phyloP scores from a whole-genome alignment of 352 stramenopile species.

The Sclerospora graminicola region DNA sequence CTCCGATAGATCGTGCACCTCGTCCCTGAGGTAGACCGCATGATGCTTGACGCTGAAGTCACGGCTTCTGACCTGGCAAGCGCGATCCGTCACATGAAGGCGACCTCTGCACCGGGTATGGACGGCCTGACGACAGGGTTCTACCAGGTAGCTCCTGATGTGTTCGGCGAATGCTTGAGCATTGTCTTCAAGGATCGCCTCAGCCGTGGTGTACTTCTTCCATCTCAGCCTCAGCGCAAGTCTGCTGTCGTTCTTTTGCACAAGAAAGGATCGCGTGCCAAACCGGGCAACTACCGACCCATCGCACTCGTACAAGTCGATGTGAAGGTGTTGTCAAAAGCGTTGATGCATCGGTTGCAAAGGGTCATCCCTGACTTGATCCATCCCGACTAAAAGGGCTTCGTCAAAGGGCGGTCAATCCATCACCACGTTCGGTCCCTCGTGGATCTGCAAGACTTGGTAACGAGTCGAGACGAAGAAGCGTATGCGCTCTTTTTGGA shows the following conservation, averaged over 20 bases:
- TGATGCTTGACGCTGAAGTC: not conserved
- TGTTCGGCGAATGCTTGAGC: not conserved
- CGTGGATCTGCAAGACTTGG: not conserved
- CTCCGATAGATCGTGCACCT: not conserved
- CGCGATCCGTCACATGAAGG: not conserved
- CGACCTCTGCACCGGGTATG: not conserved
- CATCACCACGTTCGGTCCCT: not conserved
- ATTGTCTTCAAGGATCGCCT: not conserved
- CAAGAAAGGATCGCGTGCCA: slow-evolving; percentile 4
- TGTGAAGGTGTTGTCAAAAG: not conserved
- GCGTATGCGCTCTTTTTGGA: not conserved
- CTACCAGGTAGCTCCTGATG: not conserved
- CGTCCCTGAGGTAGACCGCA: not conserved
- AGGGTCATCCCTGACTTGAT: not conserved
- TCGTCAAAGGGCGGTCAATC: not conserved
- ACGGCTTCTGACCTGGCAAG: not conserved
- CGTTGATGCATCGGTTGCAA: not conserved
- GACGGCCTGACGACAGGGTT: not conserved
- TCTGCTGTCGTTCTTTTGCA: slow-evolving; percentile 1
- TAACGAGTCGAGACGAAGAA: not conserved
- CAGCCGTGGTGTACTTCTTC: not conserved
- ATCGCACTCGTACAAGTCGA: slow-evolving; percentile 6
- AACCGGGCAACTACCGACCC: not conserved
- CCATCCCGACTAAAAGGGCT: not conserved
- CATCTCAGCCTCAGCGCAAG: slow-evolving; percentile 2